These are phyloP conservation scores for Calonectria leucothoes DNA, from an alignment of 2,329 filamentous ascomycete species.

Conservation along the genomic window DNA sequence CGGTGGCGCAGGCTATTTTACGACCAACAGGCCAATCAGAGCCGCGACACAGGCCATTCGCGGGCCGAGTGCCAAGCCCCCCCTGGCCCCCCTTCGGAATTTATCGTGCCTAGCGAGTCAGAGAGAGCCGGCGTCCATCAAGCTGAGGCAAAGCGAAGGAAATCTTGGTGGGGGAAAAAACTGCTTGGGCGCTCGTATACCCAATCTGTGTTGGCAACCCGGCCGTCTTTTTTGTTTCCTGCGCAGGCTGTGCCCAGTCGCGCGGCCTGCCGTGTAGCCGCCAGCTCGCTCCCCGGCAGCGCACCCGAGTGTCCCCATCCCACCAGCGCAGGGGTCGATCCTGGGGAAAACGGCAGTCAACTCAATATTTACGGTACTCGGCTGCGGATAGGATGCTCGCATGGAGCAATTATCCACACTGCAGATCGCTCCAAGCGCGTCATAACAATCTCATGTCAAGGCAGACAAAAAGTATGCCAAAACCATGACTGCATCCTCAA, in stretches of 20 bases:
- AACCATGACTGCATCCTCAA: not conserved
- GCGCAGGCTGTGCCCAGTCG: not conserved
- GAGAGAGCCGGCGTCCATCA: not conserved
- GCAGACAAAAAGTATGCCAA: not conserved
- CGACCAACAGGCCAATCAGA: not conserved
- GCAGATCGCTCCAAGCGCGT: not conserved
- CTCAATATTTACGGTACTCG: not conserved
- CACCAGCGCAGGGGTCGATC: not conserved
- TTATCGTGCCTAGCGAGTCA: not conserved
- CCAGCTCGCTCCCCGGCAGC: no score
- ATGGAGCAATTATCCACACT: not conserved
- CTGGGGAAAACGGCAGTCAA: not conserved
- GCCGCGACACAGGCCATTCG: not conserved
- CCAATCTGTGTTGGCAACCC: not conserved
- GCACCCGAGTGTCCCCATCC: not conserved
- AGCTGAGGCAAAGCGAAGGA: not conserved
- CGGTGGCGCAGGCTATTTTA: not conserved
- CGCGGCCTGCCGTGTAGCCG: not conserved
- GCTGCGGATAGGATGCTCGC: not conserved
- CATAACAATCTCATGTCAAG: not conserved
- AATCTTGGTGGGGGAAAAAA: not conserved
- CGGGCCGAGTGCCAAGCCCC: not conserved
- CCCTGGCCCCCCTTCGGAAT: not conserved
- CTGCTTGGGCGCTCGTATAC: not conserved
- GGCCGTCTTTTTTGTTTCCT: not conserved